A percentile compares a stretch with the other conserved stretches of the same genome.
Conservation (phyloP, 1,139 yeast genomes). For the Kurtzmaniella natalensis region DNA sequence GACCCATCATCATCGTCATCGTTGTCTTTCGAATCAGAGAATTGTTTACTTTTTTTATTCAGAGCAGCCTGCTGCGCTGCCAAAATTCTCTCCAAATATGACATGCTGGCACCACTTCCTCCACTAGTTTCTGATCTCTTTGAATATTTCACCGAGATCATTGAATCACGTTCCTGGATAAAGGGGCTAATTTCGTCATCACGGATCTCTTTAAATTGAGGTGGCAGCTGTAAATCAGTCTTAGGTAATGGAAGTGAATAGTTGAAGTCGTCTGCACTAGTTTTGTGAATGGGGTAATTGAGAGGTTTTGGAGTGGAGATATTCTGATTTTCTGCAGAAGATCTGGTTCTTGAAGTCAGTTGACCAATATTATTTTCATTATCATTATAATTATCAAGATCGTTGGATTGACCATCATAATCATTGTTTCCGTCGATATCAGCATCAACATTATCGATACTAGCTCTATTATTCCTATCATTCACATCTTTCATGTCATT, state of each 20-base stretch:
- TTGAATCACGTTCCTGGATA: not conserved
- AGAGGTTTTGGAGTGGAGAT: no score
- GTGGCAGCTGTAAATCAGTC: slow-evolving; percentile 4
- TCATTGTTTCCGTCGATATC: no score
- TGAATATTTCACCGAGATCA: not conserved
- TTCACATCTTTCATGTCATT: slow-evolving; percentile 6
- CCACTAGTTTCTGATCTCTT: not conserved
- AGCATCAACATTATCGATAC: not conserved
- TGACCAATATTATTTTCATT: not conserved
- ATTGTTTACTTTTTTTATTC: no score
- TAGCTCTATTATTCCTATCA: slow-evolving; percentile 3
- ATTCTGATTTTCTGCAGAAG: not conserved
- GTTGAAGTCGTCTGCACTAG: slow-evolving; percentile 14
- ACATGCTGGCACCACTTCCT: slow-evolving; percentile 4
- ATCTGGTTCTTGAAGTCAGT: not conserved
- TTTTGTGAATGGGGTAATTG: no score
- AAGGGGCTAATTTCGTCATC: slow-evolving; percentile 7
- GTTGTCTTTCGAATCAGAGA: no score
- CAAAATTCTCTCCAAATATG: slow-evolving; percentile 31
- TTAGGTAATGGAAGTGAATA: slow-evolving; percentile 24
- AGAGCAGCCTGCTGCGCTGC: slow-evolving; percentile 13
- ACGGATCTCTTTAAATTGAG: slow-evolving; percentile 6
- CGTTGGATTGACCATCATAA: no score
- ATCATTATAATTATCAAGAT: no score
- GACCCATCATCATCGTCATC: slow-evolving; percentile 7